Evolutionary conservation across 164 flowering plant genomes (phyloP).

Genomic region (Vitis cinerea): DNA sequence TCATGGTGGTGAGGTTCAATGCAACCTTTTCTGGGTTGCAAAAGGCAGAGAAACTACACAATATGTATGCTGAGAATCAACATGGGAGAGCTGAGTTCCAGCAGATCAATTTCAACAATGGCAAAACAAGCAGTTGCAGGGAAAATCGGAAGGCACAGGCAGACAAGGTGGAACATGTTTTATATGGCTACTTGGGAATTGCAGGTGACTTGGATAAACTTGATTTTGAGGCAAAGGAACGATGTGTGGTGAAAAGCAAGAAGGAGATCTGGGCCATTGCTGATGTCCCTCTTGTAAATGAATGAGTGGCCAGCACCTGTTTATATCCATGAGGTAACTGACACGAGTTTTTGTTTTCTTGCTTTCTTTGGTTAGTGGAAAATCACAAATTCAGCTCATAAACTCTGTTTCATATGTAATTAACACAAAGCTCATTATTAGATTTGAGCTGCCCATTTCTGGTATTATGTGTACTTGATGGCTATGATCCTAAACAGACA

Average conservation of each 20-base stretch:
- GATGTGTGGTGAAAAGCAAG: conserved; percentile 56
- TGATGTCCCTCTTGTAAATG: conserved; percentile 32
- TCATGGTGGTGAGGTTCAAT: conserved; percentile 52
- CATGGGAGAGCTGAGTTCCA: conserved; percentile 53
- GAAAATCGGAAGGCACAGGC: conserved; percentile 7
- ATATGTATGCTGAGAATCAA: conserved; percentile 37
- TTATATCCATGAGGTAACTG: not conserved
- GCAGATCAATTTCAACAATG: conserved; percentile 13
- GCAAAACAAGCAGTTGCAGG: not conserved
- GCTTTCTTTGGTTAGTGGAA: no score
- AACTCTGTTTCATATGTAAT: no score
- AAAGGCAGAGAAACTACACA: conserved; percentile 64
- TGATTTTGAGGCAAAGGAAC: conserved; percentile 46
- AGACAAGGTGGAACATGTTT: conserved; percentile 26
- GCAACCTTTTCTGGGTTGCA: conserved; percentile 61
- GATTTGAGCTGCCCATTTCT: no score
- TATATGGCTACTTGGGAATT: conserved; percentile 64
- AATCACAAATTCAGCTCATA: no score
- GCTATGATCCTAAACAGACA: no score
- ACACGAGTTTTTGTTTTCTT: no score
- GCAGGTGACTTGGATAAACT: conserved; percentile 63
- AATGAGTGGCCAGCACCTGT: not conserved
- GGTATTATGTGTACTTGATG: no score
- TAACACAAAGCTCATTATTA: no score
- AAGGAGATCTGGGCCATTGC: conserved; percentile 57